Evolutionary conservation across 2,329 filamentous ascomycete species (phyloP).

Genomic region (Celoporthe dispersa): DNA sequence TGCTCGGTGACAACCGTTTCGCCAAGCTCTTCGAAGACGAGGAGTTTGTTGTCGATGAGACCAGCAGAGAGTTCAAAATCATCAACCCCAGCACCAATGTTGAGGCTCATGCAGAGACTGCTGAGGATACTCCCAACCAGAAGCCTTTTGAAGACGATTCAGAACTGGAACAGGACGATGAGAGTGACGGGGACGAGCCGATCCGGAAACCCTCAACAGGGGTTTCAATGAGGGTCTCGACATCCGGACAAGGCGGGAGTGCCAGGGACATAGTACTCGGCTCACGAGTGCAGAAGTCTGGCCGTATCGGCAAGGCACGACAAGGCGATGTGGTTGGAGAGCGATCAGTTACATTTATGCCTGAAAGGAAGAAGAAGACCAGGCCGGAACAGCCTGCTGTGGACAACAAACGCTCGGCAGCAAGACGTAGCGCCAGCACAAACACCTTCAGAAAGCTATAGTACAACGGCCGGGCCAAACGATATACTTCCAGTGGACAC

Average conservation of each 20-base stretch:
- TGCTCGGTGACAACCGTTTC: conserved; percentile 88
- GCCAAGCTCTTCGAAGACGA: conserved; percentile 87
- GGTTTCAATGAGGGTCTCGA: conserved; percentile 70
- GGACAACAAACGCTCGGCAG: conserved; percentile 43
- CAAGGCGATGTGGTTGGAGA: conserved; percentile 61
- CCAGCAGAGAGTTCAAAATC: conserved; percentile 80
- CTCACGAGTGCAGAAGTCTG: conserved; percentile 56
- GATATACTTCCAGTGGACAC: neutral
- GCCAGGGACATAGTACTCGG: conserved; percentile 61
- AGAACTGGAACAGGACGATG: conserved; percentile 45
- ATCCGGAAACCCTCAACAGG: conserved; percentile 41
- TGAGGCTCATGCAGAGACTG: conserved; percentile 39
- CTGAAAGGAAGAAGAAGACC: conserved; percentile 59
- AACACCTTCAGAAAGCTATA: conserved; percentile 75
- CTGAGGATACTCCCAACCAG: conserved; percentile 43
- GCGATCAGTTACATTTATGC: conserved; percentile 74
- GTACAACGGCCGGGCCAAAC: conserved; percentile 23
- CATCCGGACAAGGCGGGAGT: conserved; percentile 64
- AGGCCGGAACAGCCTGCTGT: conserved; percentile 42
- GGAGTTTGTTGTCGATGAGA: conserved; percentile 91
- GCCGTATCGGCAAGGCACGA: conserved; percentile 49
- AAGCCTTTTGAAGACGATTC: conserved; percentile 42
- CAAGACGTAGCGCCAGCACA: conserved; percentile 72
- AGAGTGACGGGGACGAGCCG: conserved; percentile 42
- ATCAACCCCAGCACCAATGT: conserved; percentile 84